phyloP scores from a whole-genome alignment of 2,329 filamentous ascomycete genomes.

The Proliferodiscus dingleyae region DNA sequence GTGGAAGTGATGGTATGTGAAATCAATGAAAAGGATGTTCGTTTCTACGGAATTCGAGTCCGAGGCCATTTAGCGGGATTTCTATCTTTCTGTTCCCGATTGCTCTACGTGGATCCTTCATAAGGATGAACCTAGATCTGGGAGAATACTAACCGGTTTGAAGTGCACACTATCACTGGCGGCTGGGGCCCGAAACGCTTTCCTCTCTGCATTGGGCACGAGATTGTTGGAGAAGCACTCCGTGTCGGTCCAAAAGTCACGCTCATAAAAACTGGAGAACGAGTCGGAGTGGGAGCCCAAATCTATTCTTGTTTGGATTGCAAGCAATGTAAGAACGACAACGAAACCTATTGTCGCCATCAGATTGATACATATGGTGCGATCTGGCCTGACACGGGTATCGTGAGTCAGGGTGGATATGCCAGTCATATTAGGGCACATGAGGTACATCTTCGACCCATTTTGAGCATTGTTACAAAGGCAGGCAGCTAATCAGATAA shows the following conservation, averaged over 20 bases:
- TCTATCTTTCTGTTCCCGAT: too few species aligned
- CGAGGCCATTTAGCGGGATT: too few species aligned
- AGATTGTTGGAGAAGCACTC: slow-evolving; percentile 40
- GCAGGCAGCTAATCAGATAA: slow-evolving; percentile 4
- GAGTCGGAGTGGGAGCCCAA: slow-evolving; percentile 49
- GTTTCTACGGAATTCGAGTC: too few species aligned
- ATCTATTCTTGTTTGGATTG: slow-evolving; percentile 46
- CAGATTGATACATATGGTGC: slow-evolving; percentile 42
- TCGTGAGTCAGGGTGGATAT: slow-evolving; percentile 56
- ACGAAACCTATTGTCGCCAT: slow-evolving; percentile 48
- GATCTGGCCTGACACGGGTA: slow-evolving; percentile 48
- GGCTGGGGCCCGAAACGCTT: slow-evolving; percentile 35
- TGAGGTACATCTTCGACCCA: slow-evolving; percentile 41
- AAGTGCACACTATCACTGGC: slow-evolving; percentile 64
- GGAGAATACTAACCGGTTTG: slow-evolving; percentile 58
- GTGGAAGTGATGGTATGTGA: neutral
- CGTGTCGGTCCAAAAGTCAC: slow-evolving; percentile 59
- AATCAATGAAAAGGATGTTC: too few species aligned
- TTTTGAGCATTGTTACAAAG: too few species aligned
- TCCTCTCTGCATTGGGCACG: slow-evolving; percentile 42
- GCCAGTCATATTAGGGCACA: slow-evolving; percentile 64
- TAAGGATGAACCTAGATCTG: too few species aligned
- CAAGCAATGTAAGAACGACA: slow-evolving; percentile 37
- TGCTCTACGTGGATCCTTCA: too few species aligned
- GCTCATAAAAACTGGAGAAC: slow-evolving; percentile 43